Evolutionary conservation across 805 yeast species (phyloP).

Genomic region (Sporopachydermia lactativora): DNA sequence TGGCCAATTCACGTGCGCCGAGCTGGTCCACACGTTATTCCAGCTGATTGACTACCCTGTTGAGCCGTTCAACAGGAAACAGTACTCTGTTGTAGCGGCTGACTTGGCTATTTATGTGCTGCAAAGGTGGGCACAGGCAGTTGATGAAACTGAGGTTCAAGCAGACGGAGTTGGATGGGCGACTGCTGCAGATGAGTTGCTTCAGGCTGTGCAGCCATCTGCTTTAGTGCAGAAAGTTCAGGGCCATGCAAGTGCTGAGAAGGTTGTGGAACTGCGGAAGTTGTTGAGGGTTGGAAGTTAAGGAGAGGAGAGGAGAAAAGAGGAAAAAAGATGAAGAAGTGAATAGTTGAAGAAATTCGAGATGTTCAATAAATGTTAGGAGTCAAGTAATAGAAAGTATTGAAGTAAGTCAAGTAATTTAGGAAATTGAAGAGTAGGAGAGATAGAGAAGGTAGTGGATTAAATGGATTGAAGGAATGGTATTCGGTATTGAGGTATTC

Average conservation of each 20-base stretch:
- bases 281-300: no score
- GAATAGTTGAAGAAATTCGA: no score
- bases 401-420: no score
- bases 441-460: no score
- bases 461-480: no score
- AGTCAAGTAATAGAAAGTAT: no score
- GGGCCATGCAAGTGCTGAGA: not conserved
- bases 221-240: conserved; percentile 1
- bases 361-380: no score
- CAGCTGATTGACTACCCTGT: not conserved
- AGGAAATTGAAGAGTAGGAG: no score
- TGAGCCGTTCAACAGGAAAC: conserved; percentile 1
- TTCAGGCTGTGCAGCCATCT: not conserved
- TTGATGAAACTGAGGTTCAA: not conserved
- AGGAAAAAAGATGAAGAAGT: no score
- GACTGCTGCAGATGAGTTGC: not conserved
- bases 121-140: not conserved
- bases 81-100: not conserved
- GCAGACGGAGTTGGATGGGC: not conserved
- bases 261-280: not conserved
- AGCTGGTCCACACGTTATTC: not conserved
- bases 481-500: no score
- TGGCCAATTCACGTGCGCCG: not conserved
- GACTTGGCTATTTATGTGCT: not conserved
- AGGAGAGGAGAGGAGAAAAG: no score